Evolutionary conservation across 2,329 filamentous ascomycete genomes (phyloP).

Genomic region (Hymenoscyphus salicellus): DNA sequence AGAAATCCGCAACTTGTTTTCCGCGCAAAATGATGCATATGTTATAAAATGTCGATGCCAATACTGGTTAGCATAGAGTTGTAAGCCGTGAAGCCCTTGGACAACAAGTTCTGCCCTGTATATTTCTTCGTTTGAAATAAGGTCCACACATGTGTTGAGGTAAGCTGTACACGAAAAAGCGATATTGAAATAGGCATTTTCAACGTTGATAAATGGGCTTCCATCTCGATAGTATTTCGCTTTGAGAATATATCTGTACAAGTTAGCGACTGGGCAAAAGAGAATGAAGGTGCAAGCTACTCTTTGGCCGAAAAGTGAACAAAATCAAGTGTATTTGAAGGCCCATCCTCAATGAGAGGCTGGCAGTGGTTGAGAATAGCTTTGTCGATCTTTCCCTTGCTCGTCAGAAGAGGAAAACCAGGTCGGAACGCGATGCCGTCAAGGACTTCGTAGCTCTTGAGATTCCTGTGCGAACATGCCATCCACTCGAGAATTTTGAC

Average conservation of each 20-base stretch:
- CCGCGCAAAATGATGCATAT: too few species aligned
- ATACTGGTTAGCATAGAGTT: slow-evolving; percentile 12
- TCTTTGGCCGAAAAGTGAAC: slow-evolving; percentile 21
- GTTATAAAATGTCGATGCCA: background rate
- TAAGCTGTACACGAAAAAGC: slow-evolving; percentile 13
- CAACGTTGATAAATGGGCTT: slow-evolving; percentile 5
- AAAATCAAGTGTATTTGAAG: slow-evolving; percentile 15
- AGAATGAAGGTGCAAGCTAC: background rate
- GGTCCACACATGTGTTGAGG: slow-evolving; percentile 5
- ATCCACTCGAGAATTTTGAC: slow-evolving; percentile 17
- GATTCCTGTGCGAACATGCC: slow-evolving; percentile 14
- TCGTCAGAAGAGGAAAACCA: background rate
- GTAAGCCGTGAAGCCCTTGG: slow-evolving; percentile 15
- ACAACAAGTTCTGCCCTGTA: slow-evolving; percentile 2
- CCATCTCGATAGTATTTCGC: slow-evolving; percentile 6
- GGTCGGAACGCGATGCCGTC: slow-evolving; percentile 14
- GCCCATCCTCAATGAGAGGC: slow-evolving; percentile 18
- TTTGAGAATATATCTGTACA: slow-evolving; percentile 14
- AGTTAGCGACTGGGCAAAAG: background rate
- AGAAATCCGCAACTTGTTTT: too few species aligned
- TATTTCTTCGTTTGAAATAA: background rate
- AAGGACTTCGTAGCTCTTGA: slow-evolving; percentile 17
- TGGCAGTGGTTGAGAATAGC: slow-evolving; percentile 16
- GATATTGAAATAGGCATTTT: slow-evolving; percentile 13
- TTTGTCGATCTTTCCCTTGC: slow-evolving; percentile 7